Evolutionary conservation across 257 asterid species (phyloP).

Genomic region (Cordia subcordata): DNA sequence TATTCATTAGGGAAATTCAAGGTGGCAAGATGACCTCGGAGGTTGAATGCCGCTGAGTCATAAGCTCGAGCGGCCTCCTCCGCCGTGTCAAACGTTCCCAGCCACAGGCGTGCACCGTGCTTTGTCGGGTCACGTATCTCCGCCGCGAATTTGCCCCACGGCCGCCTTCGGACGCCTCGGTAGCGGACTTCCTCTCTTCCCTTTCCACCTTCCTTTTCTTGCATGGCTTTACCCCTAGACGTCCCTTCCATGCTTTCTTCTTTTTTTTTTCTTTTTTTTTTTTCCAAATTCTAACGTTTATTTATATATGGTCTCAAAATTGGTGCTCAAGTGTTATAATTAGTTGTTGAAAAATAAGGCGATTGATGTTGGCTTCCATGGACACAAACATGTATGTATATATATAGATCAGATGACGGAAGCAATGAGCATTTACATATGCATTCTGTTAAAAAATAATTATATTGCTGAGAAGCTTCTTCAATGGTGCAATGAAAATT

Average conservation of each 20-base stretch:
- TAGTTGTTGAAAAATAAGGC: conserved; percentile 1
- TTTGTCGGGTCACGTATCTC: conserved; percentile 67
- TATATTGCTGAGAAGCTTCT: conserved; percentile 8
- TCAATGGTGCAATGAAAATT: conserved; percentile 19
- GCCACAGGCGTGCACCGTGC: conserved; percentile 52
- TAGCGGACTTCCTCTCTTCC: conserved; percentile 35
- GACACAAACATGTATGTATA: background rate
- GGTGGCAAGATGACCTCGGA: conserved; percentile 53
- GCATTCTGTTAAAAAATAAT: background rate
- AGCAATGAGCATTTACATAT: background rate
- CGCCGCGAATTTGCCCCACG: conserved; percentile 71
- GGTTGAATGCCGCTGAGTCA: conserved; percentile 38
- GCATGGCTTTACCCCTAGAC: conserved; percentile 49
- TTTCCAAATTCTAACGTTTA: background rate
- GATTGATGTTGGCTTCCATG: background rate
- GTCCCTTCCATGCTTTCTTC: conserved; percentile 37
- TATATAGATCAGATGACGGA: conserved; percentile 17
- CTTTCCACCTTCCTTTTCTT: conserved; percentile 30
- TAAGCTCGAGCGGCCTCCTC: conserved; percentile 67
- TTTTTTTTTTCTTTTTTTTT: background rate
- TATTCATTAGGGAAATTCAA: conserved; percentile 26
- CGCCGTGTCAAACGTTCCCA: conserved; percentile 61
- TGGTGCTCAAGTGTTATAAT: background rate
- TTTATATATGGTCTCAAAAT: conserved; percentile 10
- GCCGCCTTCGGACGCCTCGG: conserved; percentile 56